phyloP scores from a whole-genome alignment of 1,284 basidiomycete species.

The Microbotryum violaceum region DNA sequence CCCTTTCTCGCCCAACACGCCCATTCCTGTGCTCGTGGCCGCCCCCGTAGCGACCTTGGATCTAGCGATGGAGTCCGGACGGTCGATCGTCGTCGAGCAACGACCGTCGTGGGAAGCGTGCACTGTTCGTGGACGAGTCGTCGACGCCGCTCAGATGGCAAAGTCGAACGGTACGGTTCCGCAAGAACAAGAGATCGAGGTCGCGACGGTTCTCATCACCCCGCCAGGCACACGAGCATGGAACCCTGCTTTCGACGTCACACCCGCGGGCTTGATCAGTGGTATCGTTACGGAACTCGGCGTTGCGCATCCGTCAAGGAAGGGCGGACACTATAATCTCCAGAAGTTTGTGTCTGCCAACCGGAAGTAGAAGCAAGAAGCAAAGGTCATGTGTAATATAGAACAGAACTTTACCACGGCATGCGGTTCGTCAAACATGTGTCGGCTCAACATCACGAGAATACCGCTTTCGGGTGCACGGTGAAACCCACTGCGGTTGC shows the following conservation, averaged over 20 bases:
- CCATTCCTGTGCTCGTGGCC: constrained; percentile 82
- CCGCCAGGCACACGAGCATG: constrained; percentile 56
- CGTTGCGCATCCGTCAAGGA: constrained; percentile 13
- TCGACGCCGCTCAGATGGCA: constrained; percentile 43
- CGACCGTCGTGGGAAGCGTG: constrained; percentile 77
- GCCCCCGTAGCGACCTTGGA: constrained; percentile 85
- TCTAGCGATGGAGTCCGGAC: constrained; percentile 63
- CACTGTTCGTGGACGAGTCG: constrained; percentile 58
- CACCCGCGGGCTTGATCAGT: constrained; percentile 61
- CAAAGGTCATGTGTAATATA: no score
- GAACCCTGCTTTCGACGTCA: constrained; percentile 90
- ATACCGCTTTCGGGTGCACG: no score
- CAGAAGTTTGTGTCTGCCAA: no score
- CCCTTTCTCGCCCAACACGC: constrained; percentile 46
- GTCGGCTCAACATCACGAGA: no score
- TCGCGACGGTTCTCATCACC: constrained; percentile 64
- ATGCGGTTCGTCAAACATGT: no score
- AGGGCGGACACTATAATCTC: no score
- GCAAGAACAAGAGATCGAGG: constrained; percentile 51
- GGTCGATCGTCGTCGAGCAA: constrained; percentile 82
- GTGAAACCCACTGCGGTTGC: no score
- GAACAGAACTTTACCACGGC: no score
- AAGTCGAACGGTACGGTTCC: constrained; percentile 45
- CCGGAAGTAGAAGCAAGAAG: no score
- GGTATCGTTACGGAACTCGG: constrained; percentile 39